phyloP scores from a whole-genome alignment of 2,329 filamentous ascomycete species.

The Capronia epimyces region DNA sequence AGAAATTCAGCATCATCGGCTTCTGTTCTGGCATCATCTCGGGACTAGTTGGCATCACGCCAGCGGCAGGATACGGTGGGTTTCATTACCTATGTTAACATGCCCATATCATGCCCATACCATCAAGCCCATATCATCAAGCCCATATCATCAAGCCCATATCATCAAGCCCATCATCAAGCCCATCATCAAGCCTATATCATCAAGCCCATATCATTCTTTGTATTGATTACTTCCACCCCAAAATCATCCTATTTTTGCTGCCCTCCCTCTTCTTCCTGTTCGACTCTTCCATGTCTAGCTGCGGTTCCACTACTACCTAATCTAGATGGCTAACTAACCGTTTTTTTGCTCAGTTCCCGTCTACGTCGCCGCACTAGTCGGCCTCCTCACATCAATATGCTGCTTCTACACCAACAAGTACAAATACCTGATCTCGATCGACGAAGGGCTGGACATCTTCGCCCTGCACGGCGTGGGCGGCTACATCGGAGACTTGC shows the following conservation, averaged over 20 bases:
- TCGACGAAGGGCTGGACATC: conserved; percentile 56
- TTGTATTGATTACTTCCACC: too few relatives aligned
- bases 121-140: too few relatives aligned
- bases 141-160: too few relatives aligned
- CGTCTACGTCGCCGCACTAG: conserved; percentile 42
- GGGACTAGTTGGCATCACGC: conserved; percentile 55
- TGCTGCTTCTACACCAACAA: conserved; percentile 46
- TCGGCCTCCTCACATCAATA: conserved; percentile 50
- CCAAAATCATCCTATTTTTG: too few relatives aligned
- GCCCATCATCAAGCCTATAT: too few relatives aligned
- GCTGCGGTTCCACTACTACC: too few relatives aligned
- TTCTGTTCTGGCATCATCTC: conserved; percentile 53
- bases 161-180: too few relatives aligned
- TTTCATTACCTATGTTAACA: too few relatives aligned
- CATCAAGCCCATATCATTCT: too few relatives aligned
- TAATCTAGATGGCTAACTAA: neutral
- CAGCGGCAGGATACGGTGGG: conserved; percentile 49
- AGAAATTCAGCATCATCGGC: conserved; percentile 49
- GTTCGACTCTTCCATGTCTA: too few relatives aligned
- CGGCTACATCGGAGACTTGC: conserved; percentile 51
- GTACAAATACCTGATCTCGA: conserved; percentile 47
- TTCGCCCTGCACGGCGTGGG: conserved; percentile 56
- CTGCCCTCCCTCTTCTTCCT: too few relatives aligned
- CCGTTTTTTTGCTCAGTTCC: conserved; percentile 7
- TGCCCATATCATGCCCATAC: too few relatives aligned